These are phyloP conservation scores for Lachancea thermotolerans DNA, from an alignment of 805 yeast species.

Conservation along the genomic window DNA sequence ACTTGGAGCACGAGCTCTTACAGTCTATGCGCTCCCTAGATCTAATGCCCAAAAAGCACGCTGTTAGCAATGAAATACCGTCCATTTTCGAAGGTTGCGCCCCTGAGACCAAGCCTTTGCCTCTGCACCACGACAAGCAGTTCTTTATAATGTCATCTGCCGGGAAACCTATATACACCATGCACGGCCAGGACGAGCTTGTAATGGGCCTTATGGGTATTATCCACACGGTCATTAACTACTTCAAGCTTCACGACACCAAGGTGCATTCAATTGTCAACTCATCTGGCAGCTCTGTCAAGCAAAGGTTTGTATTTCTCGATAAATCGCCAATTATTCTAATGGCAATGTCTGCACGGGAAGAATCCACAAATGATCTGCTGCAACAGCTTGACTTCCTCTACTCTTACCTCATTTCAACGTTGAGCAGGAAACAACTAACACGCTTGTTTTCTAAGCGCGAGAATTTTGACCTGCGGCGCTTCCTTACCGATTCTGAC, in stretches of 20 bases:
- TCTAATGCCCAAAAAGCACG: slow-evolving; percentile 9
- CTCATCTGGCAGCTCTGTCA: slow-evolving; percentile 5
- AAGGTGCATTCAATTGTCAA: slow-evolving; percentile 28
- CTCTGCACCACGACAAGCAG: slow-evolving; percentile 43
- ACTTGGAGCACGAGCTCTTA: slow-evolving; percentile 6
- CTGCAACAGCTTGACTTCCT: slow-evolving; percentile 62
- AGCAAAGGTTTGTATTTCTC: slow-evolving; percentile 44
- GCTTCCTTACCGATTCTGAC: slow-evolving; percentile 69
- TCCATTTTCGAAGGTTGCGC: slow-evolving; percentile 14
- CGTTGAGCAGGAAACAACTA: slow-evolving; percentile 75
- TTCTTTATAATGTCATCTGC: slow-evolving; percentile 75
- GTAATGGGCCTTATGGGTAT: slow-evolving; percentile 70
- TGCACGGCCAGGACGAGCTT: slow-evolving; percentile 64
- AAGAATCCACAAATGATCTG: slow-evolving; percentile 47
- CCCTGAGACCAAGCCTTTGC: background rate
- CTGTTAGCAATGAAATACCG: slow-evolving; percentile 29
- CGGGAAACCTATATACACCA: slow-evolving; percentile 81
- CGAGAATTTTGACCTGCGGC: slow-evolving; percentile 76
- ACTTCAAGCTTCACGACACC: slow-evolving; percentile 50
- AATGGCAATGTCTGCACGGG: slow-evolving; percentile 56
- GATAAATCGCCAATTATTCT: slow-evolving; percentile 64
- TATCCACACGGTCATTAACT: slow-evolving; percentile 69
- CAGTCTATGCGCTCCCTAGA: slow-evolving; percentile 8
- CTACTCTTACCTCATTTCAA: slow-evolving; percentile 73
- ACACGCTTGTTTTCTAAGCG: slow-evolving; percentile 59